Evolutionary conservation across 495 filamentous ascomycete species (phyloP).

Genomic region (Penicillium paxilli): DNA sequence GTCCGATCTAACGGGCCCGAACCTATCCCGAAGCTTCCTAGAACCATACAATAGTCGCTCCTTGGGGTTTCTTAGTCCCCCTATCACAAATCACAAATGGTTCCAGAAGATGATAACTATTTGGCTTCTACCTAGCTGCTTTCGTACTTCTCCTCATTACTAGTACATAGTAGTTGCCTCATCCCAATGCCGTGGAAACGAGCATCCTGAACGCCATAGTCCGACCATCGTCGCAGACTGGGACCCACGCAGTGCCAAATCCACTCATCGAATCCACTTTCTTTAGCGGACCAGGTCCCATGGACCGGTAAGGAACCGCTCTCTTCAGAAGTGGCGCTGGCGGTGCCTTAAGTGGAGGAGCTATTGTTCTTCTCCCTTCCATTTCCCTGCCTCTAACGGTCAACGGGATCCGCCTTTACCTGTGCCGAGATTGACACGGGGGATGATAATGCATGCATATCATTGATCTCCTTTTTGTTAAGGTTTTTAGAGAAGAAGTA

Average conservation of each 20-base stretch:
- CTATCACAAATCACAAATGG: too few relatives aligned
- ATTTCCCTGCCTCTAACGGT: conserved; percentile 17
- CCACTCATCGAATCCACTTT: not conserved
- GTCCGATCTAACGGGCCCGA: not conserved
- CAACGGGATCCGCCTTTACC: conserved; percentile 15
- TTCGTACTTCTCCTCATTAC: not conserved
- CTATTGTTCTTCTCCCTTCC: not conserved
- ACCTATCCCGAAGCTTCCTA: not conserved
- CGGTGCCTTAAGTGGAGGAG: conserved; percentile 3
- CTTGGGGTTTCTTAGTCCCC: too few relatives aligned
- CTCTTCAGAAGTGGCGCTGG: not conserved
- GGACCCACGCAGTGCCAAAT: not conserved
- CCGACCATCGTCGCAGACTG: not conserved
- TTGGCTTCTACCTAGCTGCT: not conserved
- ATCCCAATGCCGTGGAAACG: not conserved
- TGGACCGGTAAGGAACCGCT: not conserved
- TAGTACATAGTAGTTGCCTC: not conserved
- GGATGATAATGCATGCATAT: conserved; percentile 26
- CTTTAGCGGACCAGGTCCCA: not conserved
- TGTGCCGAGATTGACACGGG: conserved; percentile 17
- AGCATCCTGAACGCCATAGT: not conserved
- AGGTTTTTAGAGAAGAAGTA: not conserved
- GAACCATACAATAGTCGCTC: not conserved
- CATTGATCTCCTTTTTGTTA: conserved; percentile 11
- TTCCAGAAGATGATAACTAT: too few relatives aligned